Base-by-base conservation (phyloP, 2,329 filamentous ascomycete genomes). In the Malbranchea cinnamomea region DNA sequence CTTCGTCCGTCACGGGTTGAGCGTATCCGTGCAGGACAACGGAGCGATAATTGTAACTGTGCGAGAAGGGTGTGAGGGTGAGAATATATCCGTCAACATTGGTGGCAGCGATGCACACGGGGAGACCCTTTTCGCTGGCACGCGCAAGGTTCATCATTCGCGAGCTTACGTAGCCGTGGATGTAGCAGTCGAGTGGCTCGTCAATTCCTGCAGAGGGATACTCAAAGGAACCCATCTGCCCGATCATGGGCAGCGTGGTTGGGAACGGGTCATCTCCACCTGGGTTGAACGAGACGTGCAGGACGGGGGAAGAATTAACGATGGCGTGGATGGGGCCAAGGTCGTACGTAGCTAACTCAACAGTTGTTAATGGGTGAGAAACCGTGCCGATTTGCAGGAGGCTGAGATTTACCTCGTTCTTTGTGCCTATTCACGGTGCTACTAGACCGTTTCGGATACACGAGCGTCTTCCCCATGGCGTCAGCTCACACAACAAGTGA, bases 21-120 rank as follows among this genome's bases (percentile, higher is more conserved):
- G 77, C 83, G 48, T 74, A 69, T 1, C 83, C 84, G 46, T 87
- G 83, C 8, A 89, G 62, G 6, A 83, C 61, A 7, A 78, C 79
- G 22, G 75, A 82, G 38, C 81, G 79, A 59, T 89, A 92, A 61
- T 91, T 87, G 62, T 82, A 85, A 57, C 71, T 80, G 60, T 91
- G 81, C 35, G 69, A 71, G 59, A 81, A 79, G 8, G 82, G 78
- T 0, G 82, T 83, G 9, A 91, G 66, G 12, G 78, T 69, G 18
- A 92, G 69, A 6, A 92, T 74, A 30, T 89, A 61, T 22, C 82
- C 83, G 56, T 92, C 81, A 22, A 91, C 57, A 47, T 78, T 73
- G 26, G 73, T 79, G 1, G 78, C 78, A 13, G 76, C 67, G 19
- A 89, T 62, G 45, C 71, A 78, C 23, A 91, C 57, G 1, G 82